Evolutionary conservation across 1,139 yeast species (phyloP), one percentile per base, ranked within the genome.

Genomic region (Taphrina wiesneri): DNA sequence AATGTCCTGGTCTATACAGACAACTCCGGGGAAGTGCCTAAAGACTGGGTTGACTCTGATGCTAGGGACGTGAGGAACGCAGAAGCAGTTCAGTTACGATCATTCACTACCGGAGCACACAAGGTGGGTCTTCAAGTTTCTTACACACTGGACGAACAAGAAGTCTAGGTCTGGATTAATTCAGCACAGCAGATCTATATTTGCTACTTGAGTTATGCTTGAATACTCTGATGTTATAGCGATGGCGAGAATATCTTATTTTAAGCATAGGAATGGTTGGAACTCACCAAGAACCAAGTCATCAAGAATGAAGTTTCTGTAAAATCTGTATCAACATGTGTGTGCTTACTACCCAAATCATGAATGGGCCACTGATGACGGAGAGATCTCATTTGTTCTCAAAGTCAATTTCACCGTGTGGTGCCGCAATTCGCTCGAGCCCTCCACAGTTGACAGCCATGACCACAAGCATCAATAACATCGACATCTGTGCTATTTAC

Each of bases 1-100:
- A 91, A 89, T 73, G 96, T 92, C 0, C 79, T 91, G 68, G 97
- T 91, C 0, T 88, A 89, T 74, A 89, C 97, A 0, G 90, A 87
- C 70, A 86, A 87, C 1, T 83, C 83, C 69, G 85, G 87, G 15
- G 82, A 82, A 46, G 87, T 88, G 2, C 96, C 97, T 0, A 78
- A 81, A 28, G 96, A 90, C 74, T 92, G 97, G 98, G 85, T 85
- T 19, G 97, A 91, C 73, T 83, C 92, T 4, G 90, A 85, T 72
- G 82, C 85, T 6, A 82, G 83, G 70, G 81, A 83, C 61, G 79
- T 90, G 19, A 74, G 75, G 23, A 85, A 86, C 52, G 83, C 83
- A 2, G 92, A 87, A 70, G 79, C 81, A 54, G 96, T 91, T 9
- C 83, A 85, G 72, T 85, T 91, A 72, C 81, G 88, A 66, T 80